Evolutionary conservation across 2,329 filamentous ascomycete genomes (phyloP).

Genomic region (Knufia petricola): DNA sequence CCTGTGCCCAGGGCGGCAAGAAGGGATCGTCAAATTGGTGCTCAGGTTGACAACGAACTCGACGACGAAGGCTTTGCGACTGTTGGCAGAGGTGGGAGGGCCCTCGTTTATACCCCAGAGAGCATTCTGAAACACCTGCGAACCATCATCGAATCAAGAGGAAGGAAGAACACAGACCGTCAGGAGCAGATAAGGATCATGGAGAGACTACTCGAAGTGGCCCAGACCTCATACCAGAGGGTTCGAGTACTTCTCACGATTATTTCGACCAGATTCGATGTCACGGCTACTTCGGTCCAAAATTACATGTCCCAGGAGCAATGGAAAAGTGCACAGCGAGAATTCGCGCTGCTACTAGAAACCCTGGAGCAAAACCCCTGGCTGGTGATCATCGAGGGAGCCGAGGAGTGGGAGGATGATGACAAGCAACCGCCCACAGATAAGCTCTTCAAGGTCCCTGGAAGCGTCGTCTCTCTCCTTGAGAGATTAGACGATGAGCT

Average conservation of each 20-base stretch:
- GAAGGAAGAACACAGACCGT: slow-evolving; percentile 97
- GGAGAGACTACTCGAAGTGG: slow-evolving; percentile 89
- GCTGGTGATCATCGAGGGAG: slow-evolving; percentile 78
- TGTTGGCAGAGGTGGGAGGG: slow-evolving; percentile 80
- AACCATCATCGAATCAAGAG: slow-evolving; percentile 85
- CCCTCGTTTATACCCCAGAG: slow-evolving; percentile 87
- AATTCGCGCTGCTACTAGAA: slow-evolving; percentile 66
- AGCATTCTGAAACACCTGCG: slow-evolving; percentile 96
- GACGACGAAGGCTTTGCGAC: slow-evolving; percentile 83
- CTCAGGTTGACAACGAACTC: slow-evolving; percentile 42
- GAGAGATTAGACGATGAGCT: slow-evolving; percentile 96
- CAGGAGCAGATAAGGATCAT: slow-evolving; percentile 91
- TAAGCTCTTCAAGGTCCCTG: slow-evolving; percentile 81
- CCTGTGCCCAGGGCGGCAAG: slow-evolving; percentile 35
- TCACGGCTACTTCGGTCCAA: slow-evolving; percentile 62
- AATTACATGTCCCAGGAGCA: slow-evolving; percentile 89
- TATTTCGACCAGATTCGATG: slow-evolving; percentile 88
- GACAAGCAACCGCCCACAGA: slow-evolving; percentile 74
- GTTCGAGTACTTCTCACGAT: slow-evolving; percentile 86
- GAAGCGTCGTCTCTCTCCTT: slow-evolving; percentile 86
- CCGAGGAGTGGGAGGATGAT: slow-evolving; percentile 98
- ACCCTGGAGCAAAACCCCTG: slow-evolving; percentile 71
- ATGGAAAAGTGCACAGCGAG: slow-evolving; percentile 89
- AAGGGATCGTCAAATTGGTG: slow-evolving; percentile 37
- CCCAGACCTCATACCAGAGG: slow-evolving; percentile 82